Percentiles rank a stretch among this genome's conserved stretches.
Evolutionary conservation across 2,329 filamentous ascomycete genomes (phyloP).

Genomic region (Chrysoporthe cubensis): DNA sequence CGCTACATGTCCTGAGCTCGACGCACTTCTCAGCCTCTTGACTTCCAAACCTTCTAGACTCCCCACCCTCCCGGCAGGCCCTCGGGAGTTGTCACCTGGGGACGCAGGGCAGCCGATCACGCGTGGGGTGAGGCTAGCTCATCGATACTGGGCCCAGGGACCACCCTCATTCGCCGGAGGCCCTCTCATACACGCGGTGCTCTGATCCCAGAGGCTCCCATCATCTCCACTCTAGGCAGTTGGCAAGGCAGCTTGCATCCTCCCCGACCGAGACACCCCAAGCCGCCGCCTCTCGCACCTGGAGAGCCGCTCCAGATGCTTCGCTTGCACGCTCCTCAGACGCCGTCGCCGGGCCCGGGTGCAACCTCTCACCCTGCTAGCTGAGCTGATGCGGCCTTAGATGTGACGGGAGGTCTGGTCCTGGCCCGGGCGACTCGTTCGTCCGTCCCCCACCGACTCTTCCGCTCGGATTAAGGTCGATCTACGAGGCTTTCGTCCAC

Average conservation of each 20-base stretch:
- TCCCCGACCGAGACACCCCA: neutral
- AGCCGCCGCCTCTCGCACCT: neutral
- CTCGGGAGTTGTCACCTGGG: neutral
- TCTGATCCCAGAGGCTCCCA: neutral
- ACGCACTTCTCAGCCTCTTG: conserved; percentile 1
- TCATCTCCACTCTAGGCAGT: conserved; percentile 19
- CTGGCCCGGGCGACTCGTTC: neutral
- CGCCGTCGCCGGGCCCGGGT: conserved; percentile 13
- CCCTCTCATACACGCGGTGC: neutral
- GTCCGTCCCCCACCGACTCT: conserved; percentile 15
- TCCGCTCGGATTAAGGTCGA: conserved; percentile 23
- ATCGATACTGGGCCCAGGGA: neutral
- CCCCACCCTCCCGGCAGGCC: neutral
- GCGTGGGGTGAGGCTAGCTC: conserved; percentile 7
- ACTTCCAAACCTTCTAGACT: conserved; percentile 17
- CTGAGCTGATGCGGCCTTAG: conserved; percentile 1
- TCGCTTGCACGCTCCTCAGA: conserved; percentile 5
- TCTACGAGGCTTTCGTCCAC: conserved; percentile 14
- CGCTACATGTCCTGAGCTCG: conserved; percentile 11
- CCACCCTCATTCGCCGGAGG: neutral
- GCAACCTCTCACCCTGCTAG: neutral
- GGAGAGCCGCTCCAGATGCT: conserved; percentile 5
- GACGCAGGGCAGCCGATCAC: neutral
- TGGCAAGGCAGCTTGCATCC: neutral
- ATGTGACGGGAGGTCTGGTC: conserved; percentile 1